Evolutionary conservation across 495 filamentous ascomycete genomes (phyloP), one percentile per base, ranked within the genome.

Genomic region (Coniosporium apollinis): DNA sequence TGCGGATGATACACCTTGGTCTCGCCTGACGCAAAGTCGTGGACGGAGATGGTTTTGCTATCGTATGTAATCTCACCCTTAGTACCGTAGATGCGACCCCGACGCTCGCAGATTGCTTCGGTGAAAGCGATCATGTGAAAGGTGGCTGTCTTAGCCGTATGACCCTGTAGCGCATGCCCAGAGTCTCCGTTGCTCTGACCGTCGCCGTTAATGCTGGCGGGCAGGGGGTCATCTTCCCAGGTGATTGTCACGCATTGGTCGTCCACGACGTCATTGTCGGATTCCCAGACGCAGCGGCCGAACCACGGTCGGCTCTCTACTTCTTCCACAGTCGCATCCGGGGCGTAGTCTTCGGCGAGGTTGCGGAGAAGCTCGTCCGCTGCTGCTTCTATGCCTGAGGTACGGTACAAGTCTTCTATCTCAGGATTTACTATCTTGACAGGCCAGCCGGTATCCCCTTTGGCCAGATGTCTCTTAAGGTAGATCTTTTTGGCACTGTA

Each of bases 81-180:
- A 0, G 80, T 80, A 4, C 89, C 91, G 57, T 92, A 94, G 7
- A 94, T 65, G 20, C 77, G 58, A 0, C 80, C 85, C 5, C 82
- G 74, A 1, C 89, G 67, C 34, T 87, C 67, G 52, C 89, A 94
- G 30, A 91, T 78, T 51, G 69, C 71, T 54, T 89, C 76, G 0
- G 87, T 92, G 30, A 81, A 77, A 3, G 86, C 85, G 16, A 86
- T 75, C 89, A 96, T 94, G 51, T 93, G 87, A 55, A 96, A 79
- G 4, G 70, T 71, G 0, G 91, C 89, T 11, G 74, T 84, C 55
- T 94, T 96, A 9, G 81, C 69, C 5, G 71, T 74, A 35, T 70
- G 67, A 22, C 60, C 61, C 20, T 38, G 28, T 15, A 59, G 32
- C 9, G 8, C 30, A 17, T 13, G n/a, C 8, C 17, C 30, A 1